A percentile compares a stretch with the other conserved stretches of the same genome.
These are phyloP conservation scores for Tylopilus balloui DNA, from an alignment of 768 basidiomycete species.

Conservation along the genomic window DNA sequence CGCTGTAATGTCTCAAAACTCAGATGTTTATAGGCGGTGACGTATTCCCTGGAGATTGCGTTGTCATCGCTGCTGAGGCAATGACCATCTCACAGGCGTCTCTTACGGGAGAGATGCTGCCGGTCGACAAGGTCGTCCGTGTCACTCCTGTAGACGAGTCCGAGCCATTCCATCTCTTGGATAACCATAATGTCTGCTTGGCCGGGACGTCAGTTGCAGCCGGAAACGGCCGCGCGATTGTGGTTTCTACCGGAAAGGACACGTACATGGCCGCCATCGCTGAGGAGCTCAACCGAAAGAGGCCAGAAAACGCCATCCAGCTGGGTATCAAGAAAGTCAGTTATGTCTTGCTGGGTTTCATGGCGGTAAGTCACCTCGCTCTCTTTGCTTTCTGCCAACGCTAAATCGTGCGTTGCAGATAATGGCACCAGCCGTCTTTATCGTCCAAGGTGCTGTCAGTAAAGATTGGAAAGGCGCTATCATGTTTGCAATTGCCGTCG, in stretches of 20 bases:
- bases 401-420: constrained; percentile 12
- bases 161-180: constrained; percentile 26
- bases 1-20: neutral
- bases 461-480: constrained; percentile 31
- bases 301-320: constrained; percentile 34
- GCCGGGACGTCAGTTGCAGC: constrained; percentile 34
- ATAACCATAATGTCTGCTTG: constrained; percentile 32
- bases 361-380: constrained; percentile 20
- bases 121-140: constrained; percentile 30
- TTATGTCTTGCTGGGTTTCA: constrained; percentile 30
- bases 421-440: constrained; percentile 29
- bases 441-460: constrained; percentile 30
- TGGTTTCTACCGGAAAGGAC: constrained; percentile 30
- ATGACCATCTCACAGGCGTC: constrained; percentile 34
- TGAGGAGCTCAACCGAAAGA: constrained; percentile 29
- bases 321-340: constrained; percentile 32
- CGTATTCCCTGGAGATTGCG: constrained; percentile 35
- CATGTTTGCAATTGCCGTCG: constrained; percentile 31
- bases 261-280: constrained; percentile 36
- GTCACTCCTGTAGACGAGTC: constrained; percentile 11
- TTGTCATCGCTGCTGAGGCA: constrained; percentile 33
- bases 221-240: constrained; percentile 30
- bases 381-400: neutral
- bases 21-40: constrained; percentile 24
- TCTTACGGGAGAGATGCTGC: constrained; percentile 34